Evolutionary conservation across 768 basidiomycete species (phyloP).

Genomic region (Tephrocybe sp.): DNA sequence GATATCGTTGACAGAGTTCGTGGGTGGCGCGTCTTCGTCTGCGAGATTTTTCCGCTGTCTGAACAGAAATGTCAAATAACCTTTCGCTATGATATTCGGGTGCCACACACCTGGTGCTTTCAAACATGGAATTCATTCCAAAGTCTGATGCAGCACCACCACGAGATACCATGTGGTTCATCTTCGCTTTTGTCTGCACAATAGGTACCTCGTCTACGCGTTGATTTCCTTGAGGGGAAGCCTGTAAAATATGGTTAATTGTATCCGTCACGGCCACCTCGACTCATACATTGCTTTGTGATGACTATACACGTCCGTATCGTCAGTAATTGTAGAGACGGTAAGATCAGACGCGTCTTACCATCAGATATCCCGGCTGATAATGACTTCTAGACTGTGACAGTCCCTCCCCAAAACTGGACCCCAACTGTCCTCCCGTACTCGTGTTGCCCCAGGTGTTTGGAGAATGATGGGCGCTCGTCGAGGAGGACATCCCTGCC

Average conservation of each 20-base stretch:
- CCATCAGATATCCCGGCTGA: constrained; percentile 82
- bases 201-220: constrained; percentile 73
- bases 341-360: constrained; percentile 29
- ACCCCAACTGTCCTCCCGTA: constrained; percentile 38
- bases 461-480: constrained; percentile 42
- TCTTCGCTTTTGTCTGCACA: constrained; percentile 79
- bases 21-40: constrained; percentile 83
- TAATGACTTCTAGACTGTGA: constrained; percentile 76
- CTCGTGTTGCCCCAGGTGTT: constrained; percentile 54
- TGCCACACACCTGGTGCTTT: constrained; percentile 56
- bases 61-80: constrained; percentile 1
- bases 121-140: constrained; percentile 85
- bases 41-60: constrained; percentile 63
- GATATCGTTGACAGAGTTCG: constrained; percentile 72
- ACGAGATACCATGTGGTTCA: constrained; percentile 68
- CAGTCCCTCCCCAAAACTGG: constrained; percentile 66
- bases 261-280: neutral
- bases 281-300: constrained; percentile 55
- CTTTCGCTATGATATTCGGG: neutral
- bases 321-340: neutral
- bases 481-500: constrained; percentile 60
- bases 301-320: constrained; percentile 25
- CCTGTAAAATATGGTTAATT: constrained; percentile 24
- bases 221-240: constrained; percentile 54
- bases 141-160: constrained; percentile 63